Conservation (phyloP, 805 yeast species). For the Metschnikowia aberdeeniae region DNA sequence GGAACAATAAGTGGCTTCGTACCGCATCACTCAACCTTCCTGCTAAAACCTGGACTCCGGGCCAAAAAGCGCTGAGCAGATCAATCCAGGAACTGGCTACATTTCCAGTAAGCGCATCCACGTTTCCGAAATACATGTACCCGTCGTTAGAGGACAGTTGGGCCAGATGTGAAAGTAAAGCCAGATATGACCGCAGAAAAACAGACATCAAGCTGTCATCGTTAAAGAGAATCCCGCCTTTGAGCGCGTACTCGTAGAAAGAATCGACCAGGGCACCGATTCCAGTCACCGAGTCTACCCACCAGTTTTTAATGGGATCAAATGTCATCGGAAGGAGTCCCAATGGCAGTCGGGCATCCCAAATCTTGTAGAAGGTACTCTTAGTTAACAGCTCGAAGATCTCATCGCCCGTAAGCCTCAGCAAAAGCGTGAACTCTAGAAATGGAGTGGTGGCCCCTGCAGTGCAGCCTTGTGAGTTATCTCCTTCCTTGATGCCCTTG, state of each 20-base stretch:
- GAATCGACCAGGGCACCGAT: constrained; percentile 92
- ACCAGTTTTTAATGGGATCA: constrained; percentile 51
- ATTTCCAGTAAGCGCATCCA: constrained; percentile 51
- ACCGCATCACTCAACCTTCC: constrained; percentile 72
- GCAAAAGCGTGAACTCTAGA: constrained; percentile 73
- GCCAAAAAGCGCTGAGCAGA: constrained; percentile 81
- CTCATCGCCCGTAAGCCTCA: constrained; percentile 69
- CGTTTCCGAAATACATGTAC: constrained; percentile 49
- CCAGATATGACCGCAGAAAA: constrained; percentile 47
- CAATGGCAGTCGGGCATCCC: constrained; percentile 60
- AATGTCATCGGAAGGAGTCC: constrained; percentile 77
- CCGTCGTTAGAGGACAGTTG: constrained; percentile 11
- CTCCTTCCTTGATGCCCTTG: constrained; percentile 22
- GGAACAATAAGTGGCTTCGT: constrained; percentile 53
- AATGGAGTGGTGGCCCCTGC: constrained; percentile 86
- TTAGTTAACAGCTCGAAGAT: constrained; percentile 61
- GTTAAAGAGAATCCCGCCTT: constrained; percentile 63
- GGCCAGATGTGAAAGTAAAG: constrained; percentile 47
- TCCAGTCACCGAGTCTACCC: constrained; percentile 65
- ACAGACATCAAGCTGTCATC: constrained; percentile 62
- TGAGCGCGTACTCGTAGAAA: constrained; percentile 82
- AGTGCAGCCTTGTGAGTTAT: constrained; percentile 53
- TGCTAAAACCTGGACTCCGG: constrained; percentile 75
- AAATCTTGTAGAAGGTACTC: constrained; percentile 60
- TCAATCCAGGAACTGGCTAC: constrained; percentile 70